A percentile compares a stretch with the other conserved stretches of the same genome.
phyloP scores from a whole-genome alignment of 305 asterid genomes.

The Solanum aculeatissimum region DNA sequence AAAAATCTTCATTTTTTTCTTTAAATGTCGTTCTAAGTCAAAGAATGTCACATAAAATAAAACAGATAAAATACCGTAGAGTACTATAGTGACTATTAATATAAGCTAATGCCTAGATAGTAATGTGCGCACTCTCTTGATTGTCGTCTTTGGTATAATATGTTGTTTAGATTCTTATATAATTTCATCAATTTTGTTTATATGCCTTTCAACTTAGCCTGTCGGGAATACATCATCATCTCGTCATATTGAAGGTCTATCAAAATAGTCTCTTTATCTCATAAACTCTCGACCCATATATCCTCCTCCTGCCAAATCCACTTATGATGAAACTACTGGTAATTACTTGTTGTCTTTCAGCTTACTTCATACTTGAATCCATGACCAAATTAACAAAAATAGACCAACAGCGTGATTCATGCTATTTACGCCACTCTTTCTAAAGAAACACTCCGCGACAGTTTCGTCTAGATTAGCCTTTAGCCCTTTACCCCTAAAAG shows the following conservation, averaged over 20 bases:
- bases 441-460: background rate
- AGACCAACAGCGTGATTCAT: background rate
- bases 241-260: too few species aligned
- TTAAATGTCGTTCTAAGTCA: too few species aligned
- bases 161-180: background rate
- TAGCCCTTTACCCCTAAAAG: background rate
- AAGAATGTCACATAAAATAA: too few species aligned
- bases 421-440: background rate
- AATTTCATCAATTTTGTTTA: background rate
- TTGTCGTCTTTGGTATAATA: background rate
- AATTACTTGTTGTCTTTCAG: background rate
- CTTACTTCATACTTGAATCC: background rate
- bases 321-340: too few species aligned
- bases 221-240: too few species aligned
- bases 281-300: too few species aligned
- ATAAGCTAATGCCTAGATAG: background rate
- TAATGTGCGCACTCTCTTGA: background rate
- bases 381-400: background rate
- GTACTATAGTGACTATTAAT: background rate
- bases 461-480: background rate
- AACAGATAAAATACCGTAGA: too few species aligned
- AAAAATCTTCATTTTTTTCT: too few species aligned
- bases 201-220: background rate
- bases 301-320: too few species aligned
- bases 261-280: too few species aligned